phyloP scores from a whole-genome alignment of 805 yeast genomes.

The Kodamaea leandrae region DNA sequence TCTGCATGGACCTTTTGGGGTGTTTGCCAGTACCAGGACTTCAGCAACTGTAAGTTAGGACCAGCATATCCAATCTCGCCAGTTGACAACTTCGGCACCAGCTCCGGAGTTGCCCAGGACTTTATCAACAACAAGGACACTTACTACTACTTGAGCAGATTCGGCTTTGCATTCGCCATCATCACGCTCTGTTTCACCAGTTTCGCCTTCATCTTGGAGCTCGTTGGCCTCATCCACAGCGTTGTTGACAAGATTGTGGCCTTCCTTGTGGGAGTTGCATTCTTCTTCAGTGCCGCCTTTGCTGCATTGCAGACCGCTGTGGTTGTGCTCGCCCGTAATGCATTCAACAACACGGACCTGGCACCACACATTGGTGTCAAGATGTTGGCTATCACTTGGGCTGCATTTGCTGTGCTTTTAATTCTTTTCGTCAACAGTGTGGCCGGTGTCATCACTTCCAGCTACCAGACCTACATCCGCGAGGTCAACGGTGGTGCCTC shows the following conservation, averaged over 20 bases:
- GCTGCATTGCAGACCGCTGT: conserved; percentile 75
- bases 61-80: conserved; percentile 92
- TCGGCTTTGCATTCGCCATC: conserved; percentile 27
- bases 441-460: conserved; percentile 46
- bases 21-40: conserved; percentile 57
- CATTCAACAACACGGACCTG: conserved; percentile 52
- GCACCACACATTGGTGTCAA: conserved; percentile 53
- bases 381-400: conserved; percentile 67
- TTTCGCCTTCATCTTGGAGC: conserved; percentile 53
- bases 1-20: conserved; percentile 86
- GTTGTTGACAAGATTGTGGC: conserved; percentile 54
- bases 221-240: conserved; percentile 55
- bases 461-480: conserved; percentile 51
- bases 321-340: conserved; percentile 68
- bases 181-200: conserved; percentile 61
- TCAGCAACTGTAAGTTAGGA: conserved; percentile 48
- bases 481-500: conserved; percentile 26
- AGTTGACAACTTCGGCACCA: conserved; percentile 61
- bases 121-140: conserved; percentile 49
- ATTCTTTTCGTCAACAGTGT: conserved; percentile 53
- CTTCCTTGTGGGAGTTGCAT: conserved; percentile 49
- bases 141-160: conserved; percentile 64
- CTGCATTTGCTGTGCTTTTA: conserved; percentile 54
- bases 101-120: conserved; percentile 47
- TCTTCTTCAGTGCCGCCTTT: conserved; percentile 57